Evolutionary conservation across 345 rosid genomes (phyloP).

Genomic region (Eucalyptus pumila): DNA sequence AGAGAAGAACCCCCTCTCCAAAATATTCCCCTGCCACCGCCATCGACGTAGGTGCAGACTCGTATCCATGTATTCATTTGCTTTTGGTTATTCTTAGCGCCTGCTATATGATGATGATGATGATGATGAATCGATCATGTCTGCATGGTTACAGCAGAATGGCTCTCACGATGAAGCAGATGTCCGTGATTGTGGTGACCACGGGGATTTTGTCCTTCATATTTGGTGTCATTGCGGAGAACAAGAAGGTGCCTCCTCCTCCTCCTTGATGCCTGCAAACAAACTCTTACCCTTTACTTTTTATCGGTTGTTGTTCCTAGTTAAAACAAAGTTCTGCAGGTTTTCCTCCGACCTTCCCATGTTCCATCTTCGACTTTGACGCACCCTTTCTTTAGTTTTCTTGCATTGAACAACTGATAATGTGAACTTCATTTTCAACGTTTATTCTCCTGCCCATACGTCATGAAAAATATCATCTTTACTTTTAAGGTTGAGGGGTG

Average conservation of each 20-base stretch:
- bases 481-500: background rate
- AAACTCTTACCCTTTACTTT: background rate
- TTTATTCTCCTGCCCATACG: background rate
- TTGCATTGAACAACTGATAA: background rate
- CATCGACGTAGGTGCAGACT: background rate
- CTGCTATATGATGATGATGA: background rate
- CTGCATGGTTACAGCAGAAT: conserved; percentile 3
- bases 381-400: background rate
- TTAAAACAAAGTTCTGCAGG: background rate
- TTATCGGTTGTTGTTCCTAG: background rate
- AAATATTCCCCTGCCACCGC: background rate
- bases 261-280: background rate
- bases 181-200: conserved; percentile 38
- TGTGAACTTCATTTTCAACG: background rate
- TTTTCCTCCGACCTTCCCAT: background rate
- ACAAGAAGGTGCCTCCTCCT: conserved; percentile 49
- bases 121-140: background rate
- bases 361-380: background rate
- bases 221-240: conserved; percentile 67
- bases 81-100: background rate
- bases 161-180: conserved; percentile 53
- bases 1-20: background rate
- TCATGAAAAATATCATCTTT: background rate
- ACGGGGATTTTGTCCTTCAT: conserved; percentile 55
- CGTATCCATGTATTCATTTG: background rate